These are phyloP conservation scores for Saitozyma podzolica DNA, from an alignment of 768 basidiomycete genomes.

Conservation along the genomic window DNA sequence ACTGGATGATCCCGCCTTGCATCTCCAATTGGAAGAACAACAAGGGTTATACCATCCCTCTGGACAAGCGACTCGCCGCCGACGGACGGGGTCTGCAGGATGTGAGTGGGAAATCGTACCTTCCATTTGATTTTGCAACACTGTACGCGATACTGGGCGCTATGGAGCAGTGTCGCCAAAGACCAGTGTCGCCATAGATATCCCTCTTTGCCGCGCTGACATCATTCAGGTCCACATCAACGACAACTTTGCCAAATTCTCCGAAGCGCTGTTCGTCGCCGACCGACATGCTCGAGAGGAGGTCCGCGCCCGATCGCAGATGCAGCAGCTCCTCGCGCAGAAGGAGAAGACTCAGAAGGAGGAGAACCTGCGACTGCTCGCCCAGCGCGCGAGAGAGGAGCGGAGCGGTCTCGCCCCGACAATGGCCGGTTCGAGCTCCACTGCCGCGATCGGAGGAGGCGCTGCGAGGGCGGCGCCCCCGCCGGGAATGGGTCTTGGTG, in stretches of 20 bases:
- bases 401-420: slow-evolving; percentile 69
- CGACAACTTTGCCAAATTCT: slow-evolving; percentile 98
- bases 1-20: slow-evolving; percentile 99
- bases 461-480: slow-evolving; percentile 58
- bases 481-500: slow-evolving; percentile 71
- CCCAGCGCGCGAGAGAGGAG: slow-evolving; percentile 93
- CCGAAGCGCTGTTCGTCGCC: slow-evolving; percentile 90
- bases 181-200: too few species aligned
- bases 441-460: background rate
- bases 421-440: slow-evolving; percentile 25
- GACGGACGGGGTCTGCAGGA: slow-evolving; percentile 98
- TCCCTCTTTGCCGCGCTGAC: background rate
- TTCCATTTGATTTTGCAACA: background rate
- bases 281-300: slow-evolving; percentile 98
- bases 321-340: slow-evolving; percentile 98
- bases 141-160: background rate
- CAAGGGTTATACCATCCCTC: slow-evolving; percentile 98
- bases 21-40: slow-evolving; percentile 99
- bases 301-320: slow-evolving; percentile 89
- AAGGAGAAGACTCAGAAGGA: slow-evolving; percentile 98
- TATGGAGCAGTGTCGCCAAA: background rate
- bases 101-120: slow-evolving; percentile 58
- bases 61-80: slow-evolving; percentile 95
- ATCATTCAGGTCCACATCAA: slow-evolving; percentile 83
- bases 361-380: slow-evolving; percentile 88